phyloP scores from a whole-genome alignment of 768 basidiomycete genomes.

The Trametes cinnabarina region DNA sequence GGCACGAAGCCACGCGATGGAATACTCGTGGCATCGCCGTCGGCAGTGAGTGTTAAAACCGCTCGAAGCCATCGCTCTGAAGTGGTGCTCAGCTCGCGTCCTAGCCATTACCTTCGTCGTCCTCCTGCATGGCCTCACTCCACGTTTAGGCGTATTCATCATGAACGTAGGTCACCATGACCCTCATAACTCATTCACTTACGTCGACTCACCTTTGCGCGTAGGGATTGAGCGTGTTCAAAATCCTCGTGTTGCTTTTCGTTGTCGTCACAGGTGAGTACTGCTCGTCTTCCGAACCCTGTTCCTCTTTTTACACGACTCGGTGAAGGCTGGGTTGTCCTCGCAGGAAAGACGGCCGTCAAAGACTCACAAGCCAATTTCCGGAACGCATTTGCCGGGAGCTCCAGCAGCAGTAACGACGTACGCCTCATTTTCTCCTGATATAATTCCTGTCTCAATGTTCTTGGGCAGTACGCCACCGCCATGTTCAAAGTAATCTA shows the following conservation, averaged over 20 bases:
- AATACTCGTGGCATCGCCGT: slow-evolving; percentile 5
- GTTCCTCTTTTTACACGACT: not conserved
- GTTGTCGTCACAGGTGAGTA: slow-evolving; percentile 47
- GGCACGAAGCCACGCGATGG: slow-evolving; percentile 6
- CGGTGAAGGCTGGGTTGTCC: slow-evolving; percentile 51
- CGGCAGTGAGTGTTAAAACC: not conserved
- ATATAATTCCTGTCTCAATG: not conserved
- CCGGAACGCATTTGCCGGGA: slow-evolving; percentile 53
- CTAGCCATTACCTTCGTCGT: slow-evolving; percentile 13
- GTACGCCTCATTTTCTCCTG: slow-evolving; percentile 25
- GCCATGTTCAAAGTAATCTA: slow-evolving; percentile 57
- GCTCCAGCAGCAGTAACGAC: slow-evolving; percentile 49
- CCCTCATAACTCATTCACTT: no score
- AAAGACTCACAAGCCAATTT: slow-evolving; percentile 57
- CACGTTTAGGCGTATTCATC: slow-evolving; percentile 39
- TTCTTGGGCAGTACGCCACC: slow-evolving; percentile 48
- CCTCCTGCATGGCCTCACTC: not conserved
- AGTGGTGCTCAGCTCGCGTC: not conserved
- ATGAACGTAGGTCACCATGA: slow-evolving; percentile 46
- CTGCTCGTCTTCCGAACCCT: no score
- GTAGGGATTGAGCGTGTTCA: slow-evolving; percentile 51
- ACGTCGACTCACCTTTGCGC: not conserved
- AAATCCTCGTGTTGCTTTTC: slow-evolving; percentile 50
- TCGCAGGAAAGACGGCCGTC: slow-evolving; percentile 53
- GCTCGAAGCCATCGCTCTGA: no score